Conservation (phyloP, 1,284 basidiomycete species). For the Exobasidium rhododendri region DNA sequence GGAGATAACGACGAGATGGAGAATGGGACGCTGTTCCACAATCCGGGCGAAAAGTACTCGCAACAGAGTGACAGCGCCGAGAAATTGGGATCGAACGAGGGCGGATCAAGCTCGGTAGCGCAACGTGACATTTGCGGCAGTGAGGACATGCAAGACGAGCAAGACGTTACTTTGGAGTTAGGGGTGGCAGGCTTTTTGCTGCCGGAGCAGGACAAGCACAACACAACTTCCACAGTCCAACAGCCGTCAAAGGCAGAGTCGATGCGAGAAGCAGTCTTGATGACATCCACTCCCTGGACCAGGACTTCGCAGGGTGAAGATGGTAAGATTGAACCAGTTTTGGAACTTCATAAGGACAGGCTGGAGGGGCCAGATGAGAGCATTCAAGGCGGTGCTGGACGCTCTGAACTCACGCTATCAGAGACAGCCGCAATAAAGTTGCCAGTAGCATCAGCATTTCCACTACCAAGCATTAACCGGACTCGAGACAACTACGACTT, state of each 20-base stretch:
- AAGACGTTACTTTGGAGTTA: neutral
- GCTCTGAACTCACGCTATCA: neutral
- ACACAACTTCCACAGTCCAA: neutral
- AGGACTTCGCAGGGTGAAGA: neutral
- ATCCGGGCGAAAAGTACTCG: neutral
- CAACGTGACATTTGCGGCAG: neutral
- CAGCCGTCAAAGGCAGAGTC: neutral
- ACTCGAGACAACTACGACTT: neutral
- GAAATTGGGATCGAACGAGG: too few relatives aligned
- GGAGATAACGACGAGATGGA: too few relatives aligned
- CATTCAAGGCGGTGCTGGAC: neutral
- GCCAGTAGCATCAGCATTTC: neutral
- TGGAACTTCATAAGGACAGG: neutral
- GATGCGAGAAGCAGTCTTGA: neutral
- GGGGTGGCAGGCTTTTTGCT: neutral
- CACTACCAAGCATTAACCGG: neutral
- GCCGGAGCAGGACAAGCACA: neutral
- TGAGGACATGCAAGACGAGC: constrained; percentile 4
- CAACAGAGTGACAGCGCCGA: neutral
- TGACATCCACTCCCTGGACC: neutral
- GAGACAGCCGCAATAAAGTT: neutral
- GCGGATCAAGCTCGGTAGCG: too few relatives aligned
- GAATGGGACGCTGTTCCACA: neutral
- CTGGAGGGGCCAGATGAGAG: neutral
- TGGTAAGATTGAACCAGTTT: neutral